phyloP scores from a whole-genome alignment of 305 asterid genomes.

The Solanum hybrid region DNA sequence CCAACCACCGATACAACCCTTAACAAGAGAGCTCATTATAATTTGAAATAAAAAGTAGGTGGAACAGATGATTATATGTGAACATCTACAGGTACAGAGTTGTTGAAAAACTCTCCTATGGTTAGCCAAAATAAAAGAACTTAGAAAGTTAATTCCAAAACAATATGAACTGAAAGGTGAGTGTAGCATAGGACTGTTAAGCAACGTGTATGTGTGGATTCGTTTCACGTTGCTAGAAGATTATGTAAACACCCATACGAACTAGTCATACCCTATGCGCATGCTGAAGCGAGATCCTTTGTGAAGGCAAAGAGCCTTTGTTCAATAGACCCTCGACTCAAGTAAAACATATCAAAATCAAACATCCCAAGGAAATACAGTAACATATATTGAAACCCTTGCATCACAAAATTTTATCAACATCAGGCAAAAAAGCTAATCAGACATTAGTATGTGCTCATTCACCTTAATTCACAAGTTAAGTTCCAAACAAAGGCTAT shows the following conservation, averaged over 20 bases:
- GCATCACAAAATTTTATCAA: background rate
- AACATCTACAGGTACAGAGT: background rate
- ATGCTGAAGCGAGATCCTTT: background rate
- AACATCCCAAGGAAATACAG: background rate
- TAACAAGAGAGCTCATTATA: background rate
- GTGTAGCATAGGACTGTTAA: background rate
- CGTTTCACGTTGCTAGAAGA: background rate
- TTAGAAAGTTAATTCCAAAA: background rate
- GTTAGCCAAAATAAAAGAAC: background rate
- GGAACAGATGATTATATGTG: background rate
- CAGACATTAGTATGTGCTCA: background rate
- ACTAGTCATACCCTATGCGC: background rate
- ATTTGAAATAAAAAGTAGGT: background rate
- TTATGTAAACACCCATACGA: background rate
- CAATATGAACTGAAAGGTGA: background rate
- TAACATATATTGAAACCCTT: background rate
- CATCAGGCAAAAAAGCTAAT: background rate
- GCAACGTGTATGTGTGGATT: background rate
- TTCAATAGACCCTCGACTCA: background rate
- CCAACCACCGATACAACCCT: background rate
- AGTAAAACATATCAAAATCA: background rate
- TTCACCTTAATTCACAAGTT: background rate
- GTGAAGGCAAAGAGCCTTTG: background rate
- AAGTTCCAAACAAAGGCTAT: background rate
- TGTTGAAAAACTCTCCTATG: background rate